Evolutionary conservation across 2,329 filamentous ascomycete genomes (phyloP).

Genomic region (Davidsoniella eucalypti): DNA sequence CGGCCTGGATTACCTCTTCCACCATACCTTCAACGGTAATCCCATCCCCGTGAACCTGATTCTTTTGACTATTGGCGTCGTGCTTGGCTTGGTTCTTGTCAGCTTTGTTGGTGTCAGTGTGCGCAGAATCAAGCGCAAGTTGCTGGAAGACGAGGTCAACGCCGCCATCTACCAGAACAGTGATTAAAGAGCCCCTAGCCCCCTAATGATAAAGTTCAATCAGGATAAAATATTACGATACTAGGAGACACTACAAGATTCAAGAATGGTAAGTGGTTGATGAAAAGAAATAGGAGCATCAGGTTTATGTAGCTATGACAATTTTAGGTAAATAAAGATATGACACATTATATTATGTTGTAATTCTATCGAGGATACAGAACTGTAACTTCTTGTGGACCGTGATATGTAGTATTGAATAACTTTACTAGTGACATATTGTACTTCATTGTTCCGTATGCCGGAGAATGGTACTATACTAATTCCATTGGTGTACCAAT

Average conservation of each 20-base stretch:
- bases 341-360: too few relatives aligned
- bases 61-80: conserved; percentile 42
- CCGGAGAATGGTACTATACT: not conserved
- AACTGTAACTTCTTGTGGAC: too few relatives aligned
- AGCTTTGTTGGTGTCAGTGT: conserved; percentile 40
- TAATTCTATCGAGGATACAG: too few relatives aligned
- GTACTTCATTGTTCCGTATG: too few relatives aligned
- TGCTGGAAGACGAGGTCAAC: conserved; percentile 14
- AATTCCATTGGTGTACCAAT: conserved; percentile 41
- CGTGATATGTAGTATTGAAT: too few relatives aligned
- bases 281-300: not conserved
- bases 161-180: conserved; percentile 10
- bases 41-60: conserved; percentile 64
- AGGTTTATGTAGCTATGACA: not conserved
- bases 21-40: conserved; percentile 52
- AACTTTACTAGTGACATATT: too few relatives aligned
- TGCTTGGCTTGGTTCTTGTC: conserved; percentile 50
- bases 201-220: not conserved
- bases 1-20: conserved; percentile 62
- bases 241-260: too few relatives aligned
- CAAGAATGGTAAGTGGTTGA: too few relatives aligned
- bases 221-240: not conserved
- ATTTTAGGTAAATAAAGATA: too few relatives aligned
- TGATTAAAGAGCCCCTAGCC: not conserved
- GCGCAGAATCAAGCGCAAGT: conserved; percentile 20